Conservation (phyloP, 345 rosid genomes). For the Camelina sativa region DNA sequence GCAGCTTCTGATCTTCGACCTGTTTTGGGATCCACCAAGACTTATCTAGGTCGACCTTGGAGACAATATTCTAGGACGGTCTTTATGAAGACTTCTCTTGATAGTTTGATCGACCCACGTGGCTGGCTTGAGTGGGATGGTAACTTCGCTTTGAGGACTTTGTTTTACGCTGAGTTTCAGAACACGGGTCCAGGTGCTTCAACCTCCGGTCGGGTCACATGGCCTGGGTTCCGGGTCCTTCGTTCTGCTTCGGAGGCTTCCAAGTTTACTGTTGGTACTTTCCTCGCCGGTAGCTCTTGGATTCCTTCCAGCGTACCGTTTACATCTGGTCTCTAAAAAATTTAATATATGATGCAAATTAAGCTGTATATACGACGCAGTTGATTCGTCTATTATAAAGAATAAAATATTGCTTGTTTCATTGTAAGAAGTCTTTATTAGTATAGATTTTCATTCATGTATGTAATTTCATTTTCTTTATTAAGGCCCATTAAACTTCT, state of each 20-base stretch:
- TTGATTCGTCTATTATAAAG: conserved; percentile 32
- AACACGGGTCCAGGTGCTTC: conserved; percentile 64
- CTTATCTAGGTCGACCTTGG: conserved; percentile 70
- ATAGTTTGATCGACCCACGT: conserved; percentile 53
- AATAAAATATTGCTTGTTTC: conserved; percentile 15
- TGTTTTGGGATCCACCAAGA: conserved; percentile 55
- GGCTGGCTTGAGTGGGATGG: conserved; percentile 70
- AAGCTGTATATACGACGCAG: conserved; percentile 32
- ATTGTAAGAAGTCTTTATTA: not conserved
- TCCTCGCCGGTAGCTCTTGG: conserved; percentile 60
- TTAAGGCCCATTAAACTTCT: no score
- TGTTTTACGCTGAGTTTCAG: conserved; percentile 60
- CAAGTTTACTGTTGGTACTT: conserved; percentile 53
- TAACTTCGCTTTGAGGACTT: conserved; percentile 51
- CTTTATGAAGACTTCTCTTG: conserved; percentile 55
- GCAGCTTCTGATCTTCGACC: conserved; percentile 59
- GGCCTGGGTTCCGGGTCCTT: conserved; percentile 60
- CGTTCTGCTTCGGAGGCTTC: conserved; percentile 54
- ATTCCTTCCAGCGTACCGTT: conserved; percentile 56
- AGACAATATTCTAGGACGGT: conserved; percentile 58
- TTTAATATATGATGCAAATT: not conserved
- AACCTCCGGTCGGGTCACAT: conserved; percentile 49
- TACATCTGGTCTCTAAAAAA: conserved; percentile 51
- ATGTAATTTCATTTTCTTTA: conserved; percentile 5
- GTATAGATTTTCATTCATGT: not conserved